Evolutionary conservation across 2,329 filamentous ascomycete species (phyloP).

Genomic region (Colletotrichum trifolii): DNA sequence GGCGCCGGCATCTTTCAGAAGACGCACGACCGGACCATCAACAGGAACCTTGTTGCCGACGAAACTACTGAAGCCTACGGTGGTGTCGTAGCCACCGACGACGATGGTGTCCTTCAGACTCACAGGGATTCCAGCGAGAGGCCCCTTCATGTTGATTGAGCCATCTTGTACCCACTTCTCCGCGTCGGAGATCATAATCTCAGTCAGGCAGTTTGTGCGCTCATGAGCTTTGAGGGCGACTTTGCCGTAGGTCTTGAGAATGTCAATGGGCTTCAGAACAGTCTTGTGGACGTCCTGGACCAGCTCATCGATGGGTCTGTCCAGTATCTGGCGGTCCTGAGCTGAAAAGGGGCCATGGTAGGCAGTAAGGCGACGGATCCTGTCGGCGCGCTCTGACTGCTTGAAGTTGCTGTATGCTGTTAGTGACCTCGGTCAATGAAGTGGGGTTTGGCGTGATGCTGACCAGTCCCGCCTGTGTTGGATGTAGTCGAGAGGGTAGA

Average conservation of each 20-base stretch:
- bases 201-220: conserved; percentile 90
- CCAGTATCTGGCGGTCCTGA: conserved; percentile 74
- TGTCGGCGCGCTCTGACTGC: conserved; percentile 77
- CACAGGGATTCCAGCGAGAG: conserved; percentile 87
- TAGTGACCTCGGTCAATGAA: conserved; percentile 38
- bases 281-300: conserved; percentile 82
- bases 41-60: conserved; percentile 71
- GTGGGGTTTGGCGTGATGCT: conserved; percentile 40
- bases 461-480: conserved; percentile 79
- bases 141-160: conserved; percentile 78
- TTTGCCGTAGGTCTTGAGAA: conserved; percentile 89
- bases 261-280: conserved; percentile 71
- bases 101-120: conserved; percentile 85
- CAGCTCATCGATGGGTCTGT: conserved; percentile 80
- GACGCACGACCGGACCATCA: conserved; percentile 78
- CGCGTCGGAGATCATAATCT: conserved; percentile 82
- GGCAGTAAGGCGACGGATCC: conserved; percentile 73
- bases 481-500: conserved; percentile 66
- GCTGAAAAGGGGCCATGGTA: conserved; percentile 76
- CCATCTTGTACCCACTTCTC: conserved; percentile 74
- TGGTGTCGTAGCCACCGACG: conserved; percentile 84
- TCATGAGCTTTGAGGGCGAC: conserved; percentile 85
- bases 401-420: conserved; percentile 74
- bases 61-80: conserved; percentile 82
- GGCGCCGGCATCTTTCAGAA: conserved; percentile 89